Percentiles rank a stretch among this genome's conserved stretches.
phyloP scores from a whole-genome alignment of 176 grass and related monocot species.

The maize (Zea mays) region Zm-B73-REFERENCE-NAM-5.0 NC_050100.1:220147501-220148000 shows the following conservation, averaged over 20 bases:
- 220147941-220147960: too few relatives aligned
- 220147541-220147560: not conserved
- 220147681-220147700: slow-evolving; percentile 93
- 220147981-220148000: too few relatives aligned
- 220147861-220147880: slow-evolving; percentile 88
- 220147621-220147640: slow-evolving; percentile 95
- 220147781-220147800: slow-evolving; percentile 74
- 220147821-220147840: slow-evolving; percentile 83
- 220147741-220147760: slow-evolving; percentile 13
- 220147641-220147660: slow-evolving; percentile 84
- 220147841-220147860: slow-evolving; percentile 73
- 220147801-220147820: slow-evolving; percentile 75
- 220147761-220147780: slow-evolving; percentile 88
- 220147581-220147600: slow-evolving; percentile 4
- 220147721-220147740: not conserved
- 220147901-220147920: too few relatives aligned
- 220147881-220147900: not conserved
- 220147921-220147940: too few relatives aligned
- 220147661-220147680: slow-evolving; percentile 93
- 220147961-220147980: too few relatives aligned
- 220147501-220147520: slow-evolving; percentile 75
- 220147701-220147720: slow-evolving; percentile 26
- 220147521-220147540: slow-evolving; percentile 16
- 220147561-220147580: not conserved
- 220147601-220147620: slow-evolving; percentile 96